Evolutionary conservation across 768 basidiomycete genomes (phyloP), one percentile per base, ranked within the genome.

Genomic region (Hygrocybe coccinea): DNA sequence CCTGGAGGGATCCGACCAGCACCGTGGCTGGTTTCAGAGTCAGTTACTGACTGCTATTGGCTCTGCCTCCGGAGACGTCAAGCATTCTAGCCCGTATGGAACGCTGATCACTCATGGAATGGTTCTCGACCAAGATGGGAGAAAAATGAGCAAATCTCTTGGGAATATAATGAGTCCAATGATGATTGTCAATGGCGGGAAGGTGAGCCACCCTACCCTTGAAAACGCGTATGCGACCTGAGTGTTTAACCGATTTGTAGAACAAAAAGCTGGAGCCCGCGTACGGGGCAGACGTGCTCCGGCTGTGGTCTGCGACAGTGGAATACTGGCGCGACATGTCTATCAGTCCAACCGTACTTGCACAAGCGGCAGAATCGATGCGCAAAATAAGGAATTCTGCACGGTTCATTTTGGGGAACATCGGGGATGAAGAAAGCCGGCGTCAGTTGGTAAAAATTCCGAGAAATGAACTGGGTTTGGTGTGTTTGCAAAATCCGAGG

Each of bases 1-100:
- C 65, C 73, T 99, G 25, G 95, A 99, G 65, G 97, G 97, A 12
- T 89, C 90, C 1, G 95, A 99, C 70, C 95, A 98, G 69, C 95
- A 99, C 69, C 86, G 95, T 6, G 95, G 95, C 8, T 99, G 95
- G 95, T 99, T 99, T 76, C 97, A 99, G 71, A 95, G 92, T 55
- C 88, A 91, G 60, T 72, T 99, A 24, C 74, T 99, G 46, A 98
- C 97, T 3, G 81, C 84, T 9, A 72, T 95, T 17, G 83, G 83
- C 2, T 74, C 82, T 17, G 70, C 74, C 2, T 60, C 70, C 8
- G 56, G 67, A 10, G 57, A 64, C 19, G 60, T 62, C 55, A 67
- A 56, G 39, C 62, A 83, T 10, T 56, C 63, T 38, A 77, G 66
- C 59, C 77, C 95, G 10, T 99, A 93, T 66, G 77, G 77, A 37